Evolutionary conservation across 306 rosid genomes (phyloP), one percentile per base, ranked within the genome.

Genomic region (Cercis canadensis): DNA sequence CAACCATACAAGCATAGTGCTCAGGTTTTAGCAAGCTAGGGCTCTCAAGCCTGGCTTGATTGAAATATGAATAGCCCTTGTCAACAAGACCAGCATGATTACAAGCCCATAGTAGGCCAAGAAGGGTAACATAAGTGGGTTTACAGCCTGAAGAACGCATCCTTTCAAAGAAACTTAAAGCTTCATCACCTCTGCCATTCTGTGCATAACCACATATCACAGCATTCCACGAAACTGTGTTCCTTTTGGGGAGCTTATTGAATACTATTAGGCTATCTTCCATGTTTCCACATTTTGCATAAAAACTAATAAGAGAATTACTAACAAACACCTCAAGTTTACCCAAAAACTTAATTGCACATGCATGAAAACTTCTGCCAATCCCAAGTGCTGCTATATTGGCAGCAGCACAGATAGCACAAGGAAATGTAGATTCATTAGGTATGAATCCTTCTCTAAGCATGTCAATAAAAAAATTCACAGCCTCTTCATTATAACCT

Each of bases 1-100:
- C 92, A 44, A 93, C 98, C 88, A 90, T 81, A 70, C 98, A 93
- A 69, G 96, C 98, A 86, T 90, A 90, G 54, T 93, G 97, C 83
- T 90, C 97, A 0, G 98, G 75, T 72, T 79, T 90, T 24, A 93
- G 81, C 81, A 87, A 55, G 65, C 55, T 5, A 8, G 90, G 87
- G 62, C 39, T 63, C 57, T 85, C 76, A 34, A 58, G 32, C 84
- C 77, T 84, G 32, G 83, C 94, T 47, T 45, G 81, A 52, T 82
- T 81, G 77, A 88, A 93, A 76, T 88, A 90, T 4, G 76, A 82
- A 64, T 81, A 87, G 33, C 92, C 98, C 74, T 82, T 86, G 4
- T 84, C 85, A 37, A 88, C 86, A 62, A 93, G 88, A 24, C 98
- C 96, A 0, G 90, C 84, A 74, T 90, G 97, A 84, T 93, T 93